Evolutionary conservation across 225 moss, liverwort and hornwort genomes (phyloP).

Genomic region (Sphagnum tenellum): DNA sequence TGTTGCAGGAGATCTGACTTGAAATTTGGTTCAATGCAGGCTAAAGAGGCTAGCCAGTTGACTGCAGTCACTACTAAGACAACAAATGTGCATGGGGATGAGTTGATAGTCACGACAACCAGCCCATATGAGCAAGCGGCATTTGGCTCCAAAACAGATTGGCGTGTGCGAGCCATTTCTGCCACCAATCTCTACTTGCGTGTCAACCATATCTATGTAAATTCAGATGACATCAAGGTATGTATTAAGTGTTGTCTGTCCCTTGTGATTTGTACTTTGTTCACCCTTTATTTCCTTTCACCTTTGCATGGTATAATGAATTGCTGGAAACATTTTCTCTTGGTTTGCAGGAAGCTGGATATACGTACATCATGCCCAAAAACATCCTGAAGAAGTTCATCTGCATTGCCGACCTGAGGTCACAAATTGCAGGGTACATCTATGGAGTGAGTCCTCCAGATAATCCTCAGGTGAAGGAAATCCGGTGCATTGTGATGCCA

Average conservation of each 20-base stretch:
- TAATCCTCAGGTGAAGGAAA: conserved; percentile 98
- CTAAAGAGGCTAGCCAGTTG: conserved; percentile 98
- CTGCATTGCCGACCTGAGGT: conserved; percentile 91
- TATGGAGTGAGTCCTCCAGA: conserved; percentile 99
- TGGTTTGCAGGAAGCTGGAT: conserved; percentile 80
- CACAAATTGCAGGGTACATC: conserved; percentile 97
- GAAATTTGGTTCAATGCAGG: conserved; percentile 31
- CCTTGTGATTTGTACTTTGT: no score
- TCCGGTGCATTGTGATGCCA: conserved; percentile 98
- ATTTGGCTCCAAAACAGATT: conserved; percentile 98
- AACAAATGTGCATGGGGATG: conserved; percentile 99
- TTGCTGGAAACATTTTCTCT: background rate
- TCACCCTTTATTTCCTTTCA: background rate
- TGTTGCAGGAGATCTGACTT: no score
- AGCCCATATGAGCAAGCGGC: conserved; percentile 99
- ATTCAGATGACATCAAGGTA: conserved; percentile 99
- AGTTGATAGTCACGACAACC: conserved; percentile 95
- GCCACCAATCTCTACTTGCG: conserved; percentile 97
- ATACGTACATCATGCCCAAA: conserved; percentile 99
- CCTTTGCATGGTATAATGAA: background rate
- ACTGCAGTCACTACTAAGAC: conserved; percentile 99
- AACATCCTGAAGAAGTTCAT: conserved; percentile 98
- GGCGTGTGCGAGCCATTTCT: conserved; percentile 98
- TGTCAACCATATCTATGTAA: conserved; percentile 98
- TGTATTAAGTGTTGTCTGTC: background rate